A percentile compares a stretch with the other conserved stretches of the same genome.
phyloP scores from a whole-genome alignment of 1,139 yeast species.

The Zygoascus hellenicus region DNA sequence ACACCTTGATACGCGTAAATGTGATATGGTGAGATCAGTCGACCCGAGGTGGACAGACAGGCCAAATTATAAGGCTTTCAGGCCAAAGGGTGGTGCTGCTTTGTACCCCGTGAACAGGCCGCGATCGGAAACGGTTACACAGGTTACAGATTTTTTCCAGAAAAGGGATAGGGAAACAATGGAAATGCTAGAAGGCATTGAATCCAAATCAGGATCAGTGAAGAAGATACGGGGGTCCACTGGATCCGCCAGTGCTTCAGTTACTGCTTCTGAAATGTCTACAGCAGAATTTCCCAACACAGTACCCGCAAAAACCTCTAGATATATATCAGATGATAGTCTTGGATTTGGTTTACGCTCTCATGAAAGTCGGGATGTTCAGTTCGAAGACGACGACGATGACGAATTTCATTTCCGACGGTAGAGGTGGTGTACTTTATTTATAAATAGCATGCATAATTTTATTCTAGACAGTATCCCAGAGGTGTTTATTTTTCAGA shows the following conservation, averaged over 20 bases:
- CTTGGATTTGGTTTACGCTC: too few species aligned
- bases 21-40: not conserved
- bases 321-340: too few species aligned
- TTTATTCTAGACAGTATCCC: constrained; percentile 32
- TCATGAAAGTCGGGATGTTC: not conserved
- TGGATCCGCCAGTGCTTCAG: too few species aligned
- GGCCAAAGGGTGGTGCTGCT: not conserved
- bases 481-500: constrained; percentile 48
- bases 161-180: constrained; percentile 6
- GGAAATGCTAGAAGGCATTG: constrained; percentile 6
- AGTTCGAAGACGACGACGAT: constrained; percentile 18
- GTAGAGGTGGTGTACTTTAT: constrained; percentile 5
- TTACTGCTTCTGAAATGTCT: too few species aligned
- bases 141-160: not conserved
- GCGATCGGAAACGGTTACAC: not conserved
- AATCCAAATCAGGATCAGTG: too few species aligned
- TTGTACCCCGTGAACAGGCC: not conserved
- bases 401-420: constrained; percentile 16
- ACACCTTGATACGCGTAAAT: not conserved
- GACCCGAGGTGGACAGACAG: constrained; percentile 11
- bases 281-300: too few species aligned
- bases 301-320: too few species aligned
- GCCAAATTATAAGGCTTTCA: constrained; percentile 13
- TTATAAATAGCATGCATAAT: not conserved
- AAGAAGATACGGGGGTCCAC: too few species aligned